Evolutionary conservation across 2,329 filamentous ascomycete genomes (phyloP), one percentile per base, ranked within the genome.

Genomic region (Xylariaceae sp.): DNA sequence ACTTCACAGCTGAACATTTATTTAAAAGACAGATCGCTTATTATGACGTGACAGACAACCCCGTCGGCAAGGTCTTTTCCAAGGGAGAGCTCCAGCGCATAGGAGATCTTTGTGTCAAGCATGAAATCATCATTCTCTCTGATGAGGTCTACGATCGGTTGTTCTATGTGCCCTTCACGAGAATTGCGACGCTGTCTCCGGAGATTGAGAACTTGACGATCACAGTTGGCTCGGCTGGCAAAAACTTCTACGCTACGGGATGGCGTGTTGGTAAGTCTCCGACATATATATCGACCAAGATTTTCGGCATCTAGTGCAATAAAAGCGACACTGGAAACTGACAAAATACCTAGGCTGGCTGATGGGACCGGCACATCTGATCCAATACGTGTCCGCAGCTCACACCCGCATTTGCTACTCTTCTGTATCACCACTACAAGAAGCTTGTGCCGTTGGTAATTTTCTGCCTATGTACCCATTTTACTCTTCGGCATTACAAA

Each of bases 391-490:
- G 29, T 87, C 90, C 9, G 92, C 92, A 16, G 95, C 95, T 1
- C 95, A 99, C 74, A 98, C 94, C 0, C 86, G 94, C 51, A 98
- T 99, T 71, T 98, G 95, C 81, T 99, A 95, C 79, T 92, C 89
- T 47, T 93, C 90, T 40, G 93, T 97, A 5, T 96, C 91, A 14
- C 95, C 95, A 0, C 82, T 98, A 1, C 95, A 99, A 73, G 95
- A 98, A 76, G 95, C 95, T 0, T 91, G 90, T 6, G 95, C 95
- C 4, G 90, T 97, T 40, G 95, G 76, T 76, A 68, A 34, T 74
- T 72, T n/a, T 2, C 19, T 26, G n/a, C 7, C 6, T n/a, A n/a
- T n/a, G n/a, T n/a, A 1, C n/a, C 12, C 19, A 9, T 16, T 31
- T 33, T 3, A 11, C 12, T 21, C 33, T 19, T 29, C 39, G 14